phyloP scores from a whole-genome alignment of 257 asterid species.

The Plantago major region DNA sequence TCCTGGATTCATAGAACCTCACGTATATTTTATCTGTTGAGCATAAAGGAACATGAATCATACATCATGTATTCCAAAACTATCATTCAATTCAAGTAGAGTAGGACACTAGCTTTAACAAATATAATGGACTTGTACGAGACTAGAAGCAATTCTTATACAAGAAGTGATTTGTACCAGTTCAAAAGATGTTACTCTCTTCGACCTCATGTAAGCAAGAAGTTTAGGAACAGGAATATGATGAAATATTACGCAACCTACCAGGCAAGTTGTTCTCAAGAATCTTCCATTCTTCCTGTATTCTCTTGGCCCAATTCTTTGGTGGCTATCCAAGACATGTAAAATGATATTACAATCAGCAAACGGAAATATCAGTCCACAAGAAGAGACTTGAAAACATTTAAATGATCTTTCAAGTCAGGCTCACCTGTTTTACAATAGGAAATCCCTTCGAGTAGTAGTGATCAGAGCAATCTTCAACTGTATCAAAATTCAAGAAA shows the following conservation, averaged over 20 bases:
- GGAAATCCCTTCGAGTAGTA: slow-evolving; percentile 33
- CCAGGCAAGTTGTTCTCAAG: slow-evolving; percentile 89
- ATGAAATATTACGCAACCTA: slow-evolving; percentile 21
- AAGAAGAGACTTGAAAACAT: slow-evolving; percentile 14
- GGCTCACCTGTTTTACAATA: slow-evolving; percentile 44
- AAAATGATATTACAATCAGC: slow-evolving; percentile 11
- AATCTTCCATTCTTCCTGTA: slow-evolving; percentile 91
- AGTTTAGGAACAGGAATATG: neutral
- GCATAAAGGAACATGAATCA: slow-evolving; percentile 10
- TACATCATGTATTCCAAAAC: neutral
- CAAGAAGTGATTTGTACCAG: no score
- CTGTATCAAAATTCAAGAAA: slow-evolving; percentile 70
- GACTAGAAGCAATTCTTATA: neutral
- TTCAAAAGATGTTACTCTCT: no score
- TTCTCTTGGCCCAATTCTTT: slow-evolving; percentile 81
- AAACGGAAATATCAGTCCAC: slow-evolving; percentile 1
- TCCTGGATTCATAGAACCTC: slow-evolving; percentile 79
- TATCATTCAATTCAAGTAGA: neutral
- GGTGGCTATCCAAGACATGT: slow-evolving; percentile 29
- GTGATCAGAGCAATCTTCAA: slow-evolving; percentile 70
- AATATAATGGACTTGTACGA: neutral
- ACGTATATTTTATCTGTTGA: slow-evolving; percentile 69
- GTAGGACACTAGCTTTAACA: no score
- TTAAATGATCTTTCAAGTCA: neutral
- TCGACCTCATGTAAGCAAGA: no score